Base-by-base conservation (phyloP, 306 rosid genomes). In the Fragaria ananassa region DNA sequence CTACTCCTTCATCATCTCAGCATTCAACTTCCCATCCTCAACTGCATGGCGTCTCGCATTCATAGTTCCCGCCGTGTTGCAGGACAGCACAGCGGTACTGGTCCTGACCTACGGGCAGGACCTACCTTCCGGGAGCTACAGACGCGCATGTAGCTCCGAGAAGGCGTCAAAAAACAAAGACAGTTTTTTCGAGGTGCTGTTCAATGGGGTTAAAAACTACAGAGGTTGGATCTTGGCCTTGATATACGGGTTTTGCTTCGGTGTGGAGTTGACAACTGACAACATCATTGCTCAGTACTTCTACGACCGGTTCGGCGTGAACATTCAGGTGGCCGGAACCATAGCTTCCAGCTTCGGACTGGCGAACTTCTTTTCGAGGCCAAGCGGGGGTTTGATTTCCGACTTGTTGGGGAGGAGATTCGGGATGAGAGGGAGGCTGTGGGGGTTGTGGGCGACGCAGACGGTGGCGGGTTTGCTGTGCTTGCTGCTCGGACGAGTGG, bases 271-370 rank as follows among this genome's bases (percentile, higher is more conserved):
- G 60, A 87, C 91, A 0, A 83, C 76, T 3, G 89, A 89, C 74
- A 89, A 89, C 70, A 74, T 85, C 6, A 83, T 85, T 76, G 93
- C 89, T 0, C 70, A 58, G 71, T 89, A 89, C 46, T 89, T 83
- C 27, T 89, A 89, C 47, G 91, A 85, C 9, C 74, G 88, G 74
- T 89, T 89, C 56, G 61, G 68, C 4, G 75, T 87, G 85, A 80
- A 89, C 66, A 39, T 87, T 2, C 51, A 85, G 10, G 66, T 70
- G 1, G 89, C 93, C 0, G 91, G 93, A 51, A 70, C 71, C 0
- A 82, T 89, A 1, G 93, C 91, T 8, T 88, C 91, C 4, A 66
- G 91, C 79, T 89, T 87, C 35, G 93, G 93, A 34, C 74, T 85
- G 87, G 75, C 89, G 11, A 89, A 87, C 72, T 49, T 83, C 3